Evolutionary conservation across 2,329 filamentous ascomycete species (phyloP).

Genomic region (Fusarium anguioides): DNA sequence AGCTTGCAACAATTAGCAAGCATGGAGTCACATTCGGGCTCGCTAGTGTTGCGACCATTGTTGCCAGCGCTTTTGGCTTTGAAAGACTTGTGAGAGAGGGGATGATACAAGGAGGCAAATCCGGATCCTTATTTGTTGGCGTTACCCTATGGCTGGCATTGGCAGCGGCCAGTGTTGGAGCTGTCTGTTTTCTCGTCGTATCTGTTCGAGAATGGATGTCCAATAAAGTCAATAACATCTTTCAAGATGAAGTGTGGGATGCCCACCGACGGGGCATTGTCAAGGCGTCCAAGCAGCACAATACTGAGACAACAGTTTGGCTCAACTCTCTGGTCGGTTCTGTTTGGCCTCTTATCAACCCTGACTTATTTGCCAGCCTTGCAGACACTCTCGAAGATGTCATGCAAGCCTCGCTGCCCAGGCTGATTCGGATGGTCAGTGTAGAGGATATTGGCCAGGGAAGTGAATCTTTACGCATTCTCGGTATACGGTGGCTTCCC

Average conservation of each 20-base stretch:
- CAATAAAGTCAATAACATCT: slow-evolving; percentile 70
- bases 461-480: slow-evolving; percentile 75
- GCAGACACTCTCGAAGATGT: slow-evolving; percentile 80
- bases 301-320: slow-evolving; percentile 76
- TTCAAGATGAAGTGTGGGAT: slow-evolving; percentile 77
- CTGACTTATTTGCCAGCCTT: slow-evolving; percentile 75
- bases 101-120: slow-evolving; percentile 10
- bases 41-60: slow-evolving; percentile 50
- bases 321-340: slow-evolving; percentile 75
- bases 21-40: slow-evolving; percentile 52
- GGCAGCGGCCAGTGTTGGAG: slow-evolving; percentile 41
- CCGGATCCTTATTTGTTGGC: slow-evolving; percentile 33
- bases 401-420: slow-evolving; percentile 80
- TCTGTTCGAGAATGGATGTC: slow-evolving; percentile 69
- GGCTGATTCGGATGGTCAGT: slow-evolving; percentile 77
- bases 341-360: slow-evolving; percentile 80
- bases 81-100: slow-evolving; percentile 36
- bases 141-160: slow-evolving; percentile 44
- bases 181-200: slow-evolving; percentile 52
- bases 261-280: slow-evolving; percentile 66
- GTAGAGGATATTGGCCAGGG: slow-evolving; percentile 82
- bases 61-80: slow-evolving; percentile 43
- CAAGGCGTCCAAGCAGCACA: slow-evolving; percentile 53
- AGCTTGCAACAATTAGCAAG: slow-evolving; percentile 48
- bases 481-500: slow-evolving; percentile 78